Evolutionary conservation across 768 basidiomycete species (phyloP).

Genomic region (Pleurotus cornucopiae): DNA sequence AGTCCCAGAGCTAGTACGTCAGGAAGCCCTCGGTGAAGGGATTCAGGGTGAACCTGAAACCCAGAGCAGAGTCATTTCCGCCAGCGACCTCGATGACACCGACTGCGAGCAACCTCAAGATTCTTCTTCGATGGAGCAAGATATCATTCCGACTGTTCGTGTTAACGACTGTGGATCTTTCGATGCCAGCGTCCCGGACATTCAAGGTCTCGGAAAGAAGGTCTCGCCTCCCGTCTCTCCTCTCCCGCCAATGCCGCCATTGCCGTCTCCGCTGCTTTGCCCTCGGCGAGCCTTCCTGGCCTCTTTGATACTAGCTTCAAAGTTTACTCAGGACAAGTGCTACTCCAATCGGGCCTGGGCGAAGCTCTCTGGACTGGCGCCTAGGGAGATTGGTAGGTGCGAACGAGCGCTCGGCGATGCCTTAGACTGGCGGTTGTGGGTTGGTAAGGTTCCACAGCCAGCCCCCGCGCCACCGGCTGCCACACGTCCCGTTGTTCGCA

Average conservation of each 20-base stretch:
- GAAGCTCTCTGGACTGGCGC: constrained; percentile 83
- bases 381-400: constrained; percentile 82
- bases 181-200: constrained; percentile 14
- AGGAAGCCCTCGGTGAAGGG: constrained; percentile 44
- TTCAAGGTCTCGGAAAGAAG: constrained; percentile 11
- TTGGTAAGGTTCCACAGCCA: constrained; percentile 56
- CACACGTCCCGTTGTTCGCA: constrained; percentile 38
- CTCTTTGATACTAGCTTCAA: constrained; percentile 83
- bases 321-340: constrained; percentile 90
- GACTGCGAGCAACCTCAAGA: not conserved
- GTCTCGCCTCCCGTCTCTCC: constrained; percentile 10
- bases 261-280: constrained; percentile 82
- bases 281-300: constrained; percentile 88
- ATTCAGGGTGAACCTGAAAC: constrained; percentile 35
- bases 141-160: constrained; percentile 40
- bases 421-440: constrained; percentile 90
- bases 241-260: constrained; percentile 26
- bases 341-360: constrained; percentile 96
- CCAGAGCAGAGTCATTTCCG: constrained; percentile 33
- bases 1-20: constrained; percentile 56
- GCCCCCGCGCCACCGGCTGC: constrained; percentile 16
- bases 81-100: not conserved
- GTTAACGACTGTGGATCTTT: constrained; percentile 26
- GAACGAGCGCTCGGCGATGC: constrained; percentile 86
- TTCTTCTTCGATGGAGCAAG: constrained; percentile 5